Conservation (phyloP, 441 rosid species). For the Arabidopsis lyrata region DNA sequence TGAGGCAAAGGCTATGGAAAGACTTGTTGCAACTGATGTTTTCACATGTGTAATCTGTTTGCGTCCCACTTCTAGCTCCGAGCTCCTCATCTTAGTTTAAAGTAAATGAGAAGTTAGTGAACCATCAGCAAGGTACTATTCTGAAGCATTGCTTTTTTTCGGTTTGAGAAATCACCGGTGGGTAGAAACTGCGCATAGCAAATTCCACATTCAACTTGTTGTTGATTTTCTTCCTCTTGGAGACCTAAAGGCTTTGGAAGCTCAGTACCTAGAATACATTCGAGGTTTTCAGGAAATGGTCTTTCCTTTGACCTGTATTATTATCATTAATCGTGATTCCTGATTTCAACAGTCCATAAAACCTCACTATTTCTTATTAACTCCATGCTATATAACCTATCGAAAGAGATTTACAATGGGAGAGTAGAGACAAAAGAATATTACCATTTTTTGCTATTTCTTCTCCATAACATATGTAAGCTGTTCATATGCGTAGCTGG, state of each 20-base stretch:
- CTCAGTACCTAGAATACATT: constrained; percentile 55
- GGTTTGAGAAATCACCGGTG: constrained; percentile 50
- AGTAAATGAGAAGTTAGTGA: constrained; percentile 25
- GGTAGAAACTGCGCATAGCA: constrained; percentile 79
- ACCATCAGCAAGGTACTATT: not conserved
- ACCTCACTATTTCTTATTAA: not conserved
- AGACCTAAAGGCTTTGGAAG: constrained; percentile 53
- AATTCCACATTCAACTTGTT: constrained; percentile 73
- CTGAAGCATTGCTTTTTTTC: not conserved
- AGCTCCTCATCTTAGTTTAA: constrained; percentile 66
- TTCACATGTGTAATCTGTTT: constrained; percentile 69
- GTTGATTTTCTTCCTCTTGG: constrained; percentile 46
- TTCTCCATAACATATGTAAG: constrained; percentile 59
- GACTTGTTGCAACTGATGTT: constrained; percentile 70
- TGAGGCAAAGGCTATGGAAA: constrained; percentile 72
- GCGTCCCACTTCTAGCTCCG: constrained; percentile 61
- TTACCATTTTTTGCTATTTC: constrained; percentile 68
- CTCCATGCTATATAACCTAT: constrained; percentile 21
- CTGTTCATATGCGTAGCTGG: constrained; percentile 44
- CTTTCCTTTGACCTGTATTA: constrained; percentile 59
- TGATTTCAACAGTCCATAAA: constrained; percentile 5
- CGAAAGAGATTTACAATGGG: not conserved
- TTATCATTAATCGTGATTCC: not conserved
- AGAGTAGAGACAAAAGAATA: not conserved
- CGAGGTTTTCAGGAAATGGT: constrained; percentile 62